Base-by-base conservation (phyloP, 2,329 filamentous ascomycete genomes). In the Neopestalotiopsis rosae region DNA sequence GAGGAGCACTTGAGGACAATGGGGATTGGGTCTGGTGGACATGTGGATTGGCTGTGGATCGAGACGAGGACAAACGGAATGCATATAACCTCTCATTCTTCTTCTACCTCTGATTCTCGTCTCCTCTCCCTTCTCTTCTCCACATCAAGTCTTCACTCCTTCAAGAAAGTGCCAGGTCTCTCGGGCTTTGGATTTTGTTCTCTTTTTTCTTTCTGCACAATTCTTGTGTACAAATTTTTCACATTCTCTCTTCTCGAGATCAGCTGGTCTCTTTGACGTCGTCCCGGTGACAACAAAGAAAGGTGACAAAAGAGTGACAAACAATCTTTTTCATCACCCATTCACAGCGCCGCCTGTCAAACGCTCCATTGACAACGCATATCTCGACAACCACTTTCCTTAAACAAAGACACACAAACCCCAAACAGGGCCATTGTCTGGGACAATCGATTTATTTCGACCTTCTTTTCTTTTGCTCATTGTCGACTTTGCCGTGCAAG, bases 391-490 rank as follows among this genome's bases (percentile, higher is more conserved):
- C 63, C 62, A 66, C 63, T 13, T 20, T 66, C 63, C 63, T 58
- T 66, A 30, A 28, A 52, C 63, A 56, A 34, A 34, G 32, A 34
- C n/a, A 34, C 32, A 13, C 20, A 20, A 20, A 17, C 32, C 24
- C 20, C 2, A 20, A 9, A 52, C 13, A 13, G 3, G 45, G 17
- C 17, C n/a, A 52, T 52, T 52, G 45, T 45, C n/a, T 40, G 38
- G 40, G 52, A 66, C 63, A 66, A 66, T 66, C 49, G 63, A 66
- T 38, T 66, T 57, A 42, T 66, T 67, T 56, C 59, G 34, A 24
- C 57, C 56, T 30, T 49, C 28, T 52, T 40, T 56, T 20, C 6
- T 9, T 20, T 40, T 40, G n/a, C 17, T 65, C 61, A 62, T 20
- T 49, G 17, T 20, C 24, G 38, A 45, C 20, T n/a, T 62, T 62